phyloP scores from a whole-genome alignment of 192 early-diverging fungal genomes.

The Glomus cerebriforme region DNA sequence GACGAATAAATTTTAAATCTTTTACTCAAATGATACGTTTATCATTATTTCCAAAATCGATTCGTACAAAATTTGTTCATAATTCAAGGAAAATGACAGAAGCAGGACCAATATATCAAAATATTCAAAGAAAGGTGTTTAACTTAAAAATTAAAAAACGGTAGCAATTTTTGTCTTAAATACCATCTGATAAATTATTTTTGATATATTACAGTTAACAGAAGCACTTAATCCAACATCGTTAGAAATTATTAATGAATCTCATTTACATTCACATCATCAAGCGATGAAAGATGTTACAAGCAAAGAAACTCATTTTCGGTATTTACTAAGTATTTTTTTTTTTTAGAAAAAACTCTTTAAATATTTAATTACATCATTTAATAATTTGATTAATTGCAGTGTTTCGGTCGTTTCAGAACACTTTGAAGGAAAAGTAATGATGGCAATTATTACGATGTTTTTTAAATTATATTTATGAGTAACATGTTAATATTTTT shows the following conservation, averaged over 20 bases:
- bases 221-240: slow-evolving; percentile 55
- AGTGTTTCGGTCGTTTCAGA: slow-evolving; percentile 73
- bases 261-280: slow-evolving; percentile 77
- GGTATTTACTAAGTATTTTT: slow-evolving; percentile 41
- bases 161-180: not conserved
- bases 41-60: not conserved
- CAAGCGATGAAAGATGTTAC: slow-evolving; percentile 81
- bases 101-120: not conserved
- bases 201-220: slow-evolving; percentile 31
- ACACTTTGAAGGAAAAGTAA: slow-evolving; percentile 62
- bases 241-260: slow-evolving; percentile 80
- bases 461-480: not conserved
- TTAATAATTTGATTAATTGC: not conserved
- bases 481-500: not conserved
- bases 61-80: not conserved
- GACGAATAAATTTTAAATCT: no score
- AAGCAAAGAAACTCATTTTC: slow-evolving; percentile 83
- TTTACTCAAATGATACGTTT: no score
- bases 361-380: not conserved
- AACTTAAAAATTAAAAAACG: not conserved
- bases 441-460: not conserved
- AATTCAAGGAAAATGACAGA: not conserved
- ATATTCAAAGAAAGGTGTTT: slow-evolving; percentile 7
- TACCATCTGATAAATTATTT: not conserved
- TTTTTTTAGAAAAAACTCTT: not conserved